A percentile compares a stretch with the other conserved stretches of the same genome.
These are phyloP conservation scores for Solanum etuberosum DNA, from an alignment of 257 asterid species.

Conservation along the genomic window DNA sequence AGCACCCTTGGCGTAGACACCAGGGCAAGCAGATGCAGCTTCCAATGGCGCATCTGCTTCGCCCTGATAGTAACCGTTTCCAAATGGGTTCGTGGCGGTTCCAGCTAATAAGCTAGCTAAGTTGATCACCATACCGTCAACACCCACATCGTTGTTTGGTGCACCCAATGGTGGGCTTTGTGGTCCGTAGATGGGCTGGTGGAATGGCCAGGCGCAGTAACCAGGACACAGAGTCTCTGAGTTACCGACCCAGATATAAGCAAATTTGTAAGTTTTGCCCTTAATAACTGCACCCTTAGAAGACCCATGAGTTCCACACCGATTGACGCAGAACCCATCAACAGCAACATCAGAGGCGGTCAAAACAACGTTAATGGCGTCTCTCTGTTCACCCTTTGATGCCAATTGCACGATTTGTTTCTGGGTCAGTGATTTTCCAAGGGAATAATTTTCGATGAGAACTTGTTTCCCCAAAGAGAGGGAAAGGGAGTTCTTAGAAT, in stretches of 20 bases:
- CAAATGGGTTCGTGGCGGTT: slow-evolving; percentile 47
- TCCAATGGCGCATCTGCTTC: slow-evolving; percentile 41
- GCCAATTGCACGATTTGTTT: slow-evolving; percentile 29
- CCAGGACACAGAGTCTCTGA: slow-evolving; percentile 49
- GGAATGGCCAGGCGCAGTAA: slow-evolving; percentile 58
- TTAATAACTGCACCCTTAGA: background rate
- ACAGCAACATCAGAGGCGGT: slow-evolving; percentile 45
- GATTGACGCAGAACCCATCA: slow-evolving; percentile 42
- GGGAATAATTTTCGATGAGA: slow-evolving; percentile 20
- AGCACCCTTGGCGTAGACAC: slow-evolving; percentile 45
- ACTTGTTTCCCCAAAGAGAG: slow-evolving; percentile 24
- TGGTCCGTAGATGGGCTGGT: slow-evolving; percentile 55
- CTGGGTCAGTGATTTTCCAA: slow-evolving; percentile 34
- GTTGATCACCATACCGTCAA: slow-evolving; percentile 37
- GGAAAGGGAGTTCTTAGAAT: slow-evolving; percentile 15
- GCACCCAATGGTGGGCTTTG: slow-evolving; percentile 34
- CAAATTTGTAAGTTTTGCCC: slow-evolving; percentile 32
- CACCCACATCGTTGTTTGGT: slow-evolving; percentile 50
- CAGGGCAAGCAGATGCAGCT: slow-evolving; percentile 55
- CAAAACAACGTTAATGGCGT: slow-evolving; percentile 38
- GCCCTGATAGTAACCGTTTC: slow-evolving; percentile 45
- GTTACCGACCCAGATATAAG: slow-evolving; percentile 59
- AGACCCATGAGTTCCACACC: slow-evolving; percentile 55
- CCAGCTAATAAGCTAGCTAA: slow-evolving; percentile 43
- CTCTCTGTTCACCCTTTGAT: slow-evolving; percentile 25